Evolutionary conservation across 495 filamentous ascomycete genomes (phyloP).

Genomic region (Immersiella caudata): DNA sequence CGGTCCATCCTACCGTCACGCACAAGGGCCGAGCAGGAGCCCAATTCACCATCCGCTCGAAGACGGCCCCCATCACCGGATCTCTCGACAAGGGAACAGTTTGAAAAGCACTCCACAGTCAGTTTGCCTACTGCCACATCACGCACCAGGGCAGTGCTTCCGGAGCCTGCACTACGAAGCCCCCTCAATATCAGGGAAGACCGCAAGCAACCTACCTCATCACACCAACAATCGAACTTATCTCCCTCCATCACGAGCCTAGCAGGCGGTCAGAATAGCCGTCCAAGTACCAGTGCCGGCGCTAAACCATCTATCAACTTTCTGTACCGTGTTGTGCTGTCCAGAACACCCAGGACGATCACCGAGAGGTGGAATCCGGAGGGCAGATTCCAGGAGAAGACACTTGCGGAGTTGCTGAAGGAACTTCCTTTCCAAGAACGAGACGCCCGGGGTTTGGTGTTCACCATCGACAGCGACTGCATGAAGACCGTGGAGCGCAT

Average conservation of each 20-base stretch:
- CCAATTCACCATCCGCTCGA: too few species aligned
- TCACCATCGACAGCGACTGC: slow-evolving; percentile 3
- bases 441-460: background rate
- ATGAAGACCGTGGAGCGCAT: slow-evolving; percentile 11
- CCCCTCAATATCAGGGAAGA: too few species aligned
- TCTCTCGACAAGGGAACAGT: too few species aligned
- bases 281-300: background rate
- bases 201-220: background rate
- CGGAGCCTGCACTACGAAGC: too few species aligned
- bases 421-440: slow-evolving; percentile 5
- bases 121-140: too few species aligned
- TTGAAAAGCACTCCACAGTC: too few species aligned
- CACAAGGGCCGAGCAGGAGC: too few species aligned
- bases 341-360: background rate
- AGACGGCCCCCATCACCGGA: too few species aligned
- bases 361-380: background rate
- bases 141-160: too few species aligned
- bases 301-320: slow-evolving; percentile 7
- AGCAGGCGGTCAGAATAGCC: background rate
- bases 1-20: too few species aligned
- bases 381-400: slow-evolving; percentile 10
- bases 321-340: background rate
- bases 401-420: background rate
- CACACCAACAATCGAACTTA: background rate
- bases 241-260: too few species aligned